These are phyloP conservation scores for Cutaneotrichosporon sp. DNA, from an alignment of 1,284 basidiomycete species.

Conservation along the genomic window DNA sequence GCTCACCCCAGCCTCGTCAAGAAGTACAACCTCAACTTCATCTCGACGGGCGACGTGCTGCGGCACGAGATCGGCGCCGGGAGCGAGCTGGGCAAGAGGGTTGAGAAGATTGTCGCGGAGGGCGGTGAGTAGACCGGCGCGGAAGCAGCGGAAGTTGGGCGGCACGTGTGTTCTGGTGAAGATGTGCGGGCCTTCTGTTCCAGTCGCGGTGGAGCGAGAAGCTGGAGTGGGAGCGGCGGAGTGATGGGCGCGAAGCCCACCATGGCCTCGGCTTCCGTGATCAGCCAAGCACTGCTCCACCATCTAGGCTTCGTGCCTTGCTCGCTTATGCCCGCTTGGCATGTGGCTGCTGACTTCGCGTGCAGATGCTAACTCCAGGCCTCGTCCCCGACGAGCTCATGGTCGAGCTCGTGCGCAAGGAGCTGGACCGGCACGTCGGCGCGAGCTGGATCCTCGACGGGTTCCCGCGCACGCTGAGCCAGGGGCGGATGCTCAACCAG, in stretches of 20 bases:
- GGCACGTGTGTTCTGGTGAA: no score
- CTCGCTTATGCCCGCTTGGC: no score
- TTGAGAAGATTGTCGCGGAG: conserved; percentile 14
- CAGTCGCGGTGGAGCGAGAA: background rate
- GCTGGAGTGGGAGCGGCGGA: background rate
- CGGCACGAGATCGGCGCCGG: conserved; percentile 51
- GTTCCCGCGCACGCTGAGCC: conserved; percentile 88
- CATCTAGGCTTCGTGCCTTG: no score
- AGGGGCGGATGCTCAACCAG: conserved; percentile 78
- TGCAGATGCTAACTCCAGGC: conserved; percentile 27
- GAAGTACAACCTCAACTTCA: conserved; percentile 52
- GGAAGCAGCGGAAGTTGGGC: no score
- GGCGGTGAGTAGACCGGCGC: conserved; percentile 13
- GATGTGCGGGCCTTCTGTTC: no score
- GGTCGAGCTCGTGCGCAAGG: conserved; percentile 51
- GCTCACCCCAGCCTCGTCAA: conserved; percentile 40
- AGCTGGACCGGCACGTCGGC: conserved; percentile 49
- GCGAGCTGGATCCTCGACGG: conserved; percentile 88
- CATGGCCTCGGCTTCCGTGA: no score
- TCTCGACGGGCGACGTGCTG: conserved; percentile 53
- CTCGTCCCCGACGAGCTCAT: conserved; percentile 54
- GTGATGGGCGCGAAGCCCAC: background rate
- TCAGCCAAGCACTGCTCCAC: no score
- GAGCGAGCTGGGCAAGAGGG: conserved; percentile 14
- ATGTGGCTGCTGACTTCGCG: no score